Percentiles rank a stretch among this genome's conserved stretches.
These are phyloP conservation scores for Sugiyamaella japonica DNA, from an alignment of 1,139 yeast species.

Conservation along the genomic window DNA sequence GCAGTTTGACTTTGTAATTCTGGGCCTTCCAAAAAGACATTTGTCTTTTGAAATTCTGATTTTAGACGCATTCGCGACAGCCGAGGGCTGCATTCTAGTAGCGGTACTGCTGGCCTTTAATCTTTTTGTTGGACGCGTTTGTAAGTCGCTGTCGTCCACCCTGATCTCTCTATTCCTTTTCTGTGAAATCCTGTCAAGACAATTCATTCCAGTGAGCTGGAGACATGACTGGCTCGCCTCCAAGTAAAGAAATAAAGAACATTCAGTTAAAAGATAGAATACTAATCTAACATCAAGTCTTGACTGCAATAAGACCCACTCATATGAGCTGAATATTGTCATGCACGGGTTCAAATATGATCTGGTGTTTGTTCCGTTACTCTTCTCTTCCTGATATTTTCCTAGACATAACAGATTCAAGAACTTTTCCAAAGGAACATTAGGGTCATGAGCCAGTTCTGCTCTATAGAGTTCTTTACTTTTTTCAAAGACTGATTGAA, in stretches of 20 bases:
- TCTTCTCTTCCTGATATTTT: background rate
- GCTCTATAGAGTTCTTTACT: background rate
- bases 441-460: background rate
- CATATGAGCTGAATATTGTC: background rate
- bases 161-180: background rate
- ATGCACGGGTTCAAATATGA: background rate
- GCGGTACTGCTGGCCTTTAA: background rate
- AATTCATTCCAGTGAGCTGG: conserved; percentile 1
- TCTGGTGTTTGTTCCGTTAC: background rate
- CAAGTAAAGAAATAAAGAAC: conserved; percentile 12
- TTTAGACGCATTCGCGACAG: background rate
- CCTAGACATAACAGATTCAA: background rate
- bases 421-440: background rate
- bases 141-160: background rate
- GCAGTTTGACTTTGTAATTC: background rate
- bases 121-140: background rate
- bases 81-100: background rate
- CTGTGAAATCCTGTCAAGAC: background rate
- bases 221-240: background rate
- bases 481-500: background rate
- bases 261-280: conserved; percentile 8
- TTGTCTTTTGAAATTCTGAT: conserved; percentile 1
- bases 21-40: conserved; percentile 6
- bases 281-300: conserved; percentile 6
- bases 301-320: conserved; percentile 12